phyloP scores from a whole-genome alignment of 352 stramenopile genomes.

The Elongisporangium undulatum region DNA sequence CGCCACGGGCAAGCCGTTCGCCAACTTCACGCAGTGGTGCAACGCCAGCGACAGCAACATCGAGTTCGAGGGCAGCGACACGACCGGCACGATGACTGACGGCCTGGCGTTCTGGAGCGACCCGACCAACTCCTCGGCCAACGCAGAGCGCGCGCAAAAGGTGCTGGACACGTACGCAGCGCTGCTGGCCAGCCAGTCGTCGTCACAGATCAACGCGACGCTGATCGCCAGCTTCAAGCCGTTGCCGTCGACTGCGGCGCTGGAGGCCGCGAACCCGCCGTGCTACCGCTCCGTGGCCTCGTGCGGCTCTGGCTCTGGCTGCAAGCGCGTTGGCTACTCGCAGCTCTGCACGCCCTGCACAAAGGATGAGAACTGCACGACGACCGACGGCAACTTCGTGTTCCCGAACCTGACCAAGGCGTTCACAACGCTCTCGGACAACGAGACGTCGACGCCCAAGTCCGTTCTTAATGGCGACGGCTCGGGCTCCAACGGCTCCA shows the following conservation, averaged over 20 bases:
- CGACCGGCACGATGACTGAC: slow-evolving; percentile 29
- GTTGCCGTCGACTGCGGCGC: slow-evolving; percentile 37
- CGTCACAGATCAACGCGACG: slow-evolving; percentile 31
- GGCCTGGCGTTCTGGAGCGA: slow-evolving; percentile 65
- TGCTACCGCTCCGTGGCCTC: slow-evolving; percentile 61
- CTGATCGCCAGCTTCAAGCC: slow-evolving; percentile 34
- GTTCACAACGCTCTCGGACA: slow-evolving; percentile 27
- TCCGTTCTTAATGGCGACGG: neutral
- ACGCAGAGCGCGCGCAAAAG: slow-evolving; percentile 39
- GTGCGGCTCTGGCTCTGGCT: slow-evolving; percentile 49
- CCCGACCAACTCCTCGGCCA: slow-evolving; percentile 46
- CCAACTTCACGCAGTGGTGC: slow-evolving; percentile 73
- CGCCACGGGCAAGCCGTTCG: slow-evolving; percentile 31
- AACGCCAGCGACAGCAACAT: slow-evolving; percentile 45
- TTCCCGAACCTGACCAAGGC: slow-evolving; percentile 67
- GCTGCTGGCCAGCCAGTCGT: slow-evolving; percentile 28
- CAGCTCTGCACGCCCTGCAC: slow-evolving; percentile 66
- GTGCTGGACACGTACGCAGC: slow-evolving; percentile 48
- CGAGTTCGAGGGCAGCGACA: slow-evolving; percentile 38
- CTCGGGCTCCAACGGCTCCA: slow-evolving; percentile 1
- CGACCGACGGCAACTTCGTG: slow-evolving; percentile 37
- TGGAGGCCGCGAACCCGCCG: slow-evolving; percentile 49
- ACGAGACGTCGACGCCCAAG: slow-evolving; percentile 31
- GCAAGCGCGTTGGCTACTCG: slow-evolving; percentile 63
- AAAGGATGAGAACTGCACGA: slow-evolving; percentile 24